Percentiles rank a stretch among this genome's conserved stretches.
Conservation (phyloP, 2,329 filamentous ascomycete genomes). For the Neonectria sp. region DNA sequence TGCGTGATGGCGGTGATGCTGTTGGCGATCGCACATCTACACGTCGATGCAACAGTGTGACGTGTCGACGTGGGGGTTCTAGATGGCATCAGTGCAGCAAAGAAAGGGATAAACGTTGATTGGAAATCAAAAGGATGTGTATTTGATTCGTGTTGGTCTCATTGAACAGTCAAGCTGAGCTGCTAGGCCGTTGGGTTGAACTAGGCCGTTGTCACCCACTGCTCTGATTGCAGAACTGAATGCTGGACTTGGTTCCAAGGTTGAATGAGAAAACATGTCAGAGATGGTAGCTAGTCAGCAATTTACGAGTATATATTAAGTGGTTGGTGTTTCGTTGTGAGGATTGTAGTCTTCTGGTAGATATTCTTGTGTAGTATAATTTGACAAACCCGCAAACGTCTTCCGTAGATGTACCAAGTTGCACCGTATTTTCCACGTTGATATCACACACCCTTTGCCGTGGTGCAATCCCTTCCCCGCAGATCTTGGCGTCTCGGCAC, state of each 20-base stretch:
- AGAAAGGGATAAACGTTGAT: not conserved
- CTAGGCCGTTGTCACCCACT: not conserved
- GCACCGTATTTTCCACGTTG: not conserved
- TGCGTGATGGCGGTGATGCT: conserved; percentile 28
- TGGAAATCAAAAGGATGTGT: not conserved
- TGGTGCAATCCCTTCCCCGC: conserved; percentile 15
- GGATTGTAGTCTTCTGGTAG: not conserved
- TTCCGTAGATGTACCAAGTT: not conserved
- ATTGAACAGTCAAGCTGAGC: not conserved
- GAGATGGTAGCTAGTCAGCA: not conserved
- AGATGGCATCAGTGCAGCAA: not conserved
- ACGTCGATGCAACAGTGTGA: conserved; percentile 18
- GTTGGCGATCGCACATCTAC: conserved; percentile 11
- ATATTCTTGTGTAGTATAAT: not conserved
- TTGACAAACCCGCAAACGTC: not conserved
- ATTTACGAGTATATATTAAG: not conserved
- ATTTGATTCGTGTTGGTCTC: not conserved
- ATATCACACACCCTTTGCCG: not conserved
- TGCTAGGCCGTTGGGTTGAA: not conserved
- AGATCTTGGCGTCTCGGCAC: conserved; percentile 16
- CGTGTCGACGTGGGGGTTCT: conserved; percentile 27
- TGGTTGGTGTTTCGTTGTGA: not conserved
- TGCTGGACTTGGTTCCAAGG: not conserved
- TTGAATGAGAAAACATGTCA: not conserved
- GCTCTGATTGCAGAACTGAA: not conserved